Percentiles rank a stretch among this genome's conserved stretches.
Evolutionary conservation across 495 filamentous ascomycete genomes (phyloP).

Genomic region (Thermothielavioides terrestris): DNA sequence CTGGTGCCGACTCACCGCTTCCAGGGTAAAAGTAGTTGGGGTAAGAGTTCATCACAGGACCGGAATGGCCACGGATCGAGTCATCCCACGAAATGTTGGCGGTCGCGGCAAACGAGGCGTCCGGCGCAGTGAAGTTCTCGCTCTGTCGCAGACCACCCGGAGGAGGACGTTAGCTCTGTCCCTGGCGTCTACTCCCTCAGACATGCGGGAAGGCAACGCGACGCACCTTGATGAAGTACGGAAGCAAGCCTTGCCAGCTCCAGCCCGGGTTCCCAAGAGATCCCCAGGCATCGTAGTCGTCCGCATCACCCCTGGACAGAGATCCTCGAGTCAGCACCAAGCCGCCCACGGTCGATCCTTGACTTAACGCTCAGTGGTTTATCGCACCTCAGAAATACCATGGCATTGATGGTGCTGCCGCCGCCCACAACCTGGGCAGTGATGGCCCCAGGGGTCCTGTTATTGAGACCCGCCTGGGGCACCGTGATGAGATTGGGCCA

Average conservation of each 20-base stretch:
- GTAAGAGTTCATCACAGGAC: conserved; percentile 35
- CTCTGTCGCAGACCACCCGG: conserved; percentile 5
- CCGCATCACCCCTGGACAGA: conserved; percentile 25
- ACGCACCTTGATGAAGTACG: conserved; percentile 49
- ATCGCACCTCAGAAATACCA: conserved; percentile 31
- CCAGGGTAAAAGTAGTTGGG: conserved; percentile 34
- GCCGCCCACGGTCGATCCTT: not conserved
- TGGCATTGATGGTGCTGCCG: conserved; percentile 36
- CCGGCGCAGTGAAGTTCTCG: conserved; percentile 24
- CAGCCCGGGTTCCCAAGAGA: conserved; percentile 52
- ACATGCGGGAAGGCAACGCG: not conserved
- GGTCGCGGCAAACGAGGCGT: conserved; percentile 13
- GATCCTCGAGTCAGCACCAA: not conserved
- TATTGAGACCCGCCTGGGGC: conserved; percentile 20
- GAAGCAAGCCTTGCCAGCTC: conserved; percentile 51
- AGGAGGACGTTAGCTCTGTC: not conserved
- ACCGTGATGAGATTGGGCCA: conserved; percentile 18
- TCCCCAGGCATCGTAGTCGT: conserved; percentile 52
- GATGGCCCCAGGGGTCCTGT: conserved; percentile 14
- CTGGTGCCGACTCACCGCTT: conserved; percentile 6
- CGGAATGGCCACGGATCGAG: conserved; percentile 28
- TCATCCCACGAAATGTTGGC: conserved; percentile 35
- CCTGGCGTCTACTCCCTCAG: not conserved
- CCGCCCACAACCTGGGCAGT: conserved; percentile 34
- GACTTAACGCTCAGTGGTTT: not conserved